phyloP scores from a whole-genome alignment of 805 yeast species.

The Alloascoidea hylecoeti region DNA sequence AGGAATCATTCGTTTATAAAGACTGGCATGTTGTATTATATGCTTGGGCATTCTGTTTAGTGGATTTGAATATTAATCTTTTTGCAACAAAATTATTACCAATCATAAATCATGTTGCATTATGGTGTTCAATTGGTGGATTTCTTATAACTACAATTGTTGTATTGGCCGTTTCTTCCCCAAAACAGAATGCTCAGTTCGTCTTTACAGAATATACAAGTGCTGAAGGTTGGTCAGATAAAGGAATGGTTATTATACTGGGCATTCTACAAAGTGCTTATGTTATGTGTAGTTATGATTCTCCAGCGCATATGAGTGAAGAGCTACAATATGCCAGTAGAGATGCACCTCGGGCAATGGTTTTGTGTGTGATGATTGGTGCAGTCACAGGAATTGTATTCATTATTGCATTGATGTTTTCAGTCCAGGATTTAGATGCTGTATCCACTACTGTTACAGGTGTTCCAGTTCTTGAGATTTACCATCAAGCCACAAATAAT shows the following conservation, averaged over 20 bases:
- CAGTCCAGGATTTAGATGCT: conserved; percentile 3
- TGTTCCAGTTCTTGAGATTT: conserved; percentile 3
- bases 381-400: conserved; percentile 2
- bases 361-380: conserved; percentile 3
- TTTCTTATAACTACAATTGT: conserved; percentile 1
- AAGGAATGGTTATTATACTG: conserved; percentile 6
- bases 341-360: conserved; percentile 3
- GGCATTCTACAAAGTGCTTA: conserved; percentile 1
- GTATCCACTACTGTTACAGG: conserved; percentile 16
- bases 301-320: conserved; percentile 4
- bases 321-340: conserved; percentile 3
- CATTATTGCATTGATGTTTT: conserved; percentile 3
- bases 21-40: no score
- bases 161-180: conserved; percentile 3
- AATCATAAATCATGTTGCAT: conserved; percentile 1
- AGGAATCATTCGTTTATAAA: no score
- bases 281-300: conserved; percentile 1
- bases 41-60: conserved; percentile 1
- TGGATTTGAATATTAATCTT: not conserved
- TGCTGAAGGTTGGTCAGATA: conserved; percentile 8
- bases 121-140: not conserved
- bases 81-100: conserved; percentile 1
- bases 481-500: conserved; percentile 1
- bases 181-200: conserved; percentile 7
- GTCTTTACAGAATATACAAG: conserved; percentile 8